phyloP scores from a whole-genome alignment of 768 basidiomycete genomes.

The Phaffia australis region DNA sequence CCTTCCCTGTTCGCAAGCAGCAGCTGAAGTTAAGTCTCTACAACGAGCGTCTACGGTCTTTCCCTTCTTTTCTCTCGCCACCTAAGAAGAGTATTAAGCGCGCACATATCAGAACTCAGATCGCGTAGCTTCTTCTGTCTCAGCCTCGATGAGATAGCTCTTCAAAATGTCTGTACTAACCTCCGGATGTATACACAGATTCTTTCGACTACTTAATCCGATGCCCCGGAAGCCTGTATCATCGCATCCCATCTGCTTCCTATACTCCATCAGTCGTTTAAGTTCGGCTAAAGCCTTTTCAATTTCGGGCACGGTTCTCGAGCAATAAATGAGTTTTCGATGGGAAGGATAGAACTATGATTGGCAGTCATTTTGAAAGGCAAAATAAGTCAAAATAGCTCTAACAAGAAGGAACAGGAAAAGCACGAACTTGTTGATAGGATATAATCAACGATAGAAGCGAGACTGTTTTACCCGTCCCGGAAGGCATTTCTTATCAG shows the following conservation, averaged over 20 bases:
- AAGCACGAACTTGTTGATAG: constrained; percentile 72
- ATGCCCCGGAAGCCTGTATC: constrained; percentile 76
- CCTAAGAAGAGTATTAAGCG: constrained; percentile 43
- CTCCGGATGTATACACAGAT: constrained; percentile 88
- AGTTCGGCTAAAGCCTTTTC: constrained; percentile 94
- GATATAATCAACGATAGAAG: constrained; percentile 90
- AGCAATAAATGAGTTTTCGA: constrained; percentile 94
- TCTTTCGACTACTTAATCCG: constrained; percentile 89
- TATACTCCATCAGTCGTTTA: constrained; percentile 84
- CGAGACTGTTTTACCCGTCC: constrained; percentile 97
- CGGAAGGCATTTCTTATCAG: constrained; percentile 82
- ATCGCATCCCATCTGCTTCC: constrained; percentile 53
- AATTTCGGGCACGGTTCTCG: constrained; percentile 97
- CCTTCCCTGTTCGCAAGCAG: constrained; percentile 68
- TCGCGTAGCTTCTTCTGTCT: not conserved
- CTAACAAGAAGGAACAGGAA: not conserved
- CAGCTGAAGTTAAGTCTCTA: constrained; percentile 82
- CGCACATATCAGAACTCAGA: not conserved
- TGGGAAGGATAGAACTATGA: constrained; percentile 76
- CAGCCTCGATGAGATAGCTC: not conserved
- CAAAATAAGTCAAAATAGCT: not conserved
- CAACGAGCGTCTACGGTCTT: constrained; percentile 94
- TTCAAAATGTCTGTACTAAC: constrained; percentile 41
- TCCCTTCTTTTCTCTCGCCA: constrained; percentile 96
- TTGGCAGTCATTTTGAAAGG: not conserved